These are phyloP conservation scores for Sodiomyces alkalinus DNA, from an alignment of 2,329 filamentous ascomycete genomes.

Conservation along the genomic window DNA sequence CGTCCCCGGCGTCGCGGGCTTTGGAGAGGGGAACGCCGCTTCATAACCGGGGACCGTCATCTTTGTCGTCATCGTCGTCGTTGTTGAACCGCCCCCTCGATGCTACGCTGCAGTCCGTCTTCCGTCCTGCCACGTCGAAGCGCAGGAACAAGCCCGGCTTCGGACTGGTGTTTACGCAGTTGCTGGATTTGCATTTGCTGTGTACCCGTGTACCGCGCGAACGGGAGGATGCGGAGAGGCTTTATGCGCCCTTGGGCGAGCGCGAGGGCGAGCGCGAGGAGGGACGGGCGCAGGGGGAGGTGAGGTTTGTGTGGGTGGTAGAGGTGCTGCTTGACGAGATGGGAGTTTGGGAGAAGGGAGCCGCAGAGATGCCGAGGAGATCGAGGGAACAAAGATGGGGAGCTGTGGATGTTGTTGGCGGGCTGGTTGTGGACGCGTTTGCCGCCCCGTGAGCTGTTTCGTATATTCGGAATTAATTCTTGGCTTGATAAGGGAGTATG, in stretches of 20 bases:
- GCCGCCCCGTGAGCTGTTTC: too few relatives aligned
- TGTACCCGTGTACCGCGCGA: conserved; percentile 27
- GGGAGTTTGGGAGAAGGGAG: conserved; percentile 25
- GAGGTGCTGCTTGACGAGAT: conserved; percentile 37
- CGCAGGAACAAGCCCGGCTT: conserved; percentile 32
- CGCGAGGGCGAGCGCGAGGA: conserved; percentile 1
- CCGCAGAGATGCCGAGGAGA: conserved; percentile 15
- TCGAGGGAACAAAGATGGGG: conserved; percentile 39
- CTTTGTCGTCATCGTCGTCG: too few relatives aligned
- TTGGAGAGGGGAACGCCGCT: conserved; percentile 3
- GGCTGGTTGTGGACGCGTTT: conserved; percentile 25
- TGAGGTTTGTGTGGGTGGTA: conserved; percentile 24
- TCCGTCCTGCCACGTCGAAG: conserved; percentile 19
- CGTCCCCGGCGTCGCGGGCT: conserved; percentile 7
- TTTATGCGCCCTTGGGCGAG: conserved; percentile 9
- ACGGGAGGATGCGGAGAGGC: conserved; percentile 21
- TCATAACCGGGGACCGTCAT: conserved; percentile 1
- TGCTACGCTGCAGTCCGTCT: conserved; percentile 33
- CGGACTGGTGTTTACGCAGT: conserved; percentile 36
- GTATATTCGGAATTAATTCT: too few relatives aligned
- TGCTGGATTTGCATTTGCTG: conserved; percentile 39
- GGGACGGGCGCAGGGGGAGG: conserved; percentile 4
- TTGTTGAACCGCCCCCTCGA: conserved; percentile 20
- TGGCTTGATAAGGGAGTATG: too few relatives aligned
- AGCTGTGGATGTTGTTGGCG: conserved; percentile 25